phyloP scores from a whole-genome alignment of 164 flowering plant species.

The Pachysandra terminalis region DNA sequence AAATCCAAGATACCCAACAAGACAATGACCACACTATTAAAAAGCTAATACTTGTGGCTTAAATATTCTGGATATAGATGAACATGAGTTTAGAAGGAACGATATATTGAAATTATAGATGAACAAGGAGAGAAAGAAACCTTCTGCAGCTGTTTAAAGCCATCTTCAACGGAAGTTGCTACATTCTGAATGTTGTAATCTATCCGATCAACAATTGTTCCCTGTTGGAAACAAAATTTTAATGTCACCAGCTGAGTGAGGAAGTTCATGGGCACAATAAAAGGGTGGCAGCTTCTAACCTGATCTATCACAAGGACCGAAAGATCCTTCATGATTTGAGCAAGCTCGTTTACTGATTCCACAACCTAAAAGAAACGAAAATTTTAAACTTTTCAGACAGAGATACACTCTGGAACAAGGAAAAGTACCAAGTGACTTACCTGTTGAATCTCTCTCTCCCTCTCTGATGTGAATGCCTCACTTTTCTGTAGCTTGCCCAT shows the following conservation, averaged over 20 bases:
- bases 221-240: slow-evolving; percentile 40
- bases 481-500: slow-evolving; percentile 71
- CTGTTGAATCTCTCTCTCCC: slow-evolving; percentile 93
- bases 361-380: slow-evolving; percentile 50
- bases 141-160: slow-evolving; percentile 84
- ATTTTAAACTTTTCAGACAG: too few relatives aligned
- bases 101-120: not conserved
- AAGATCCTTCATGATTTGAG: slow-evolving; percentile 97
- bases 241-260: not conserved
- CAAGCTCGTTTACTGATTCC: slow-evolving; percentile 93
- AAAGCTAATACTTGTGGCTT: not conserved
- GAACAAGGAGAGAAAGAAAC: slow-evolving; percentile 28
- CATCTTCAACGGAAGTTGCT: slow-evolving; percentile 85
- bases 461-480: slow-evolving; percentile 80
- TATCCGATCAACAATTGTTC: slow-evolving; percentile 93
- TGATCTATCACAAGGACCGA: slow-evolving; percentile 96
- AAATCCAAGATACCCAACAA: slow-evolving; percentile 3
- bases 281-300: slow-evolving; percentile 35
- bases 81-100: not conserved
- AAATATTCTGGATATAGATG: not conserved
- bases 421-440: slow-evolving; percentile 21
- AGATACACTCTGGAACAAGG: not conserved
- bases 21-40: too few relatives aligned
- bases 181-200: slow-evolving; percentile 96
- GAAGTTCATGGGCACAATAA: not conserved